Percentiles rank a stretch among this genome's conserved stretches.
phyloP scores from a whole-genome alignment of 2,329 filamentous ascomycete genomes.

The Harringtonia aguacate region DNA sequence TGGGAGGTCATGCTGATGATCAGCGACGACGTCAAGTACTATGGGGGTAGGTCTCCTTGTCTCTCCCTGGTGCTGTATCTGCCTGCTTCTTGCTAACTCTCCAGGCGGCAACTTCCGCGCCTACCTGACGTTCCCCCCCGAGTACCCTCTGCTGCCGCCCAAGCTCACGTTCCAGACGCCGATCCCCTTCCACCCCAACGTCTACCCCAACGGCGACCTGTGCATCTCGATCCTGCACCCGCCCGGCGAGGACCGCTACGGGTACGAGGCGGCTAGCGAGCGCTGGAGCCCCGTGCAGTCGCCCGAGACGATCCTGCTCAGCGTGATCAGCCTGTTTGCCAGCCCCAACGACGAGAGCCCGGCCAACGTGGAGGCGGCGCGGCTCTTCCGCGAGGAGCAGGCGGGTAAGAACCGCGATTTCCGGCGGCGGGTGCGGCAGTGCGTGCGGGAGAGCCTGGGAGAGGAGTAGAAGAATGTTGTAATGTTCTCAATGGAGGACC shows the following conservation, averaged over 20 bases:
- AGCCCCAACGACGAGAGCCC: slow-evolving; percentile 93
- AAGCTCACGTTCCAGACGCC: slow-evolving; percentile 78
- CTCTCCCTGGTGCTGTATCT: background rate
- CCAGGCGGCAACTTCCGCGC: slow-evolving; percentile 88
- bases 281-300: slow-evolving; percentile 93
- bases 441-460: slow-evolving; percentile 72
- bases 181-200: slow-evolving; percentile 86
- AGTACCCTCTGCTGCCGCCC: slow-evolving; percentile 82
- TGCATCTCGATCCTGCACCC: slow-evolving; percentile 97
- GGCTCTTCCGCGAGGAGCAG: slow-evolving; percentile 72
- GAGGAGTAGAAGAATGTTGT: slow-evolving; percentile 43
- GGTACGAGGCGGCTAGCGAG: slow-evolving; percentile 84
- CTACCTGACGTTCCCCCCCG: slow-evolving; percentile 66
- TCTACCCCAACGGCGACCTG: slow-evolving; percentile 77
- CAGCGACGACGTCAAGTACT: slow-evolving; percentile 84
- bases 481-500: too few species aligned
- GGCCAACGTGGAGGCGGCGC: slow-evolving; percentile 88
- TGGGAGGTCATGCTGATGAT: slow-evolving; percentile 99
- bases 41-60: slow-evolving; percentile 56
- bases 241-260: slow-evolving; percentile 86
- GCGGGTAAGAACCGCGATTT: slow-evolving; percentile 58
- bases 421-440: slow-evolving; percentile 63
- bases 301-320: slow-evolving; percentile 86
- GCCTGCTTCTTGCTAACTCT: background rate
- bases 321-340: slow-evolving; percentile 84